A percentile compares a stretch with the other conserved stretches of the same genome.
Conservation (phyloP, 495 filamentous ascomycete species). For the Hypomontagnella submonticulosa region DNA sequence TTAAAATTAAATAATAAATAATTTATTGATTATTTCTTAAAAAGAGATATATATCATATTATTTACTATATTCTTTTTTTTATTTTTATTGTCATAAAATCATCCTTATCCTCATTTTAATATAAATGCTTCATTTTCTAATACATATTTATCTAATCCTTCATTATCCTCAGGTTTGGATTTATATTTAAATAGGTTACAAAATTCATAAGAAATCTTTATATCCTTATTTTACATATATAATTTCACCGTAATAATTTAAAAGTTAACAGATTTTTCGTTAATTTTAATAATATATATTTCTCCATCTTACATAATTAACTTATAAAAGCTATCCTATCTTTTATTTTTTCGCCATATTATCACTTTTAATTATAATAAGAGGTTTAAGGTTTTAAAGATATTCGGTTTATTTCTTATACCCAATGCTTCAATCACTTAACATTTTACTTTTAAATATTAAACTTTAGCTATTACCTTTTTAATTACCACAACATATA, state of each 20-base stretch:
- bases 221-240: neutral
- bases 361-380: constrained; percentile 9
- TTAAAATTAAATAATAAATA: neutral
- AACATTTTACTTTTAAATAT: constrained; percentile 4
- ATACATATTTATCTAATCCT: neutral
- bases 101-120: neutral
- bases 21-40: neutral
- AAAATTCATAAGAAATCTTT: neutral
- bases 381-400: constrained; percentile 1
- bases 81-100: neutral
- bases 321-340: neutral
- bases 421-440: neutral
- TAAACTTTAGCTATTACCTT: constrained; percentile 1
- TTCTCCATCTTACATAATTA: neutral
- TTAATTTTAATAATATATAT: constrained; percentile 6
- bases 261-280: constrained; percentile 3
- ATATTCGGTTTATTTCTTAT: constrained; percentile 3
- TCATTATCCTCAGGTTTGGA: neutral
- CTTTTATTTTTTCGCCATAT: constrained; percentile 4
- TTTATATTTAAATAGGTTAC: neutral
- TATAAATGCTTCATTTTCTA: neutral
- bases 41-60: neutral
- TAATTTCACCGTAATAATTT: neutral
- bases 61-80: neutral
- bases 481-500: too few relatives aligned